These are phyloP conservation scores for Trichoderma koningiopsis DNA, from an alignment of 2,329 filamentous ascomycete genomes.

Conservation along the genomic window DNA sequence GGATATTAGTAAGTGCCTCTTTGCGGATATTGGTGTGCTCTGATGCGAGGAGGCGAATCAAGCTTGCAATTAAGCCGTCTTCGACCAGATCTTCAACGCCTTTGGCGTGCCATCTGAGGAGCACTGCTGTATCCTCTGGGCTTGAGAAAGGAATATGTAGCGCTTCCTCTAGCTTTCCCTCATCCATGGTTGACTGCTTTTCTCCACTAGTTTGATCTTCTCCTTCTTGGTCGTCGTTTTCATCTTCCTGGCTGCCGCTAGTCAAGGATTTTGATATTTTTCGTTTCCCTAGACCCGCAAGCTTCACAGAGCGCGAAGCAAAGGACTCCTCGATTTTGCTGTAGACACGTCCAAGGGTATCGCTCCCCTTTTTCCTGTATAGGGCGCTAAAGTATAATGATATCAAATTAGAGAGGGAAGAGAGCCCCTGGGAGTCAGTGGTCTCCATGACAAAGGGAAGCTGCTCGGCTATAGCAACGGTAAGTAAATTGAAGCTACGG, in stretches of 20 bases:
- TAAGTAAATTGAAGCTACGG: constrained; percentile 59
- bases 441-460: constrained; percentile 67
- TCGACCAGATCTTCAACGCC: constrained; percentile 78
- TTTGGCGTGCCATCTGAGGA: constrained; percentile 72
- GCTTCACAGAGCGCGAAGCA: constrained; percentile 31
- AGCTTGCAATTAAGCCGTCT: constrained; percentile 68
- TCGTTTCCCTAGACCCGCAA: constrained; percentile 28
- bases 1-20: constrained; percentile 71
- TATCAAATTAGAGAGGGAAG: constrained; percentile 59
- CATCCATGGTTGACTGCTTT: constrained; percentile 34
- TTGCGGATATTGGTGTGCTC: constrained; percentile 73
- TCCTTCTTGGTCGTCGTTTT: constrained; percentile 4
- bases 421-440: constrained; percentile 46
- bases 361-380: constrained; percentile 51
- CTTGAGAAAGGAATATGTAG: constrained; percentile 52
- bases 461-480: constrained; percentile 74
- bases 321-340: constrained; percentile 39
- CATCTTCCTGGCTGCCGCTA: constrained; percentile 29
- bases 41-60: constrained; percentile 77
- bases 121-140: constrained; percentile 54
- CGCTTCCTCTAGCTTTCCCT: constrained; percentile 53
- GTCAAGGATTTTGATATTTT: constrained; percentile 15
- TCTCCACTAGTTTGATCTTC: constrained; percentile 9
- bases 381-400: constrained; percentile 58
- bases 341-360: constrained; percentile 34